These are phyloP conservation scores for Taphrina betulina DNA, from an alignment of 1,139 yeast species.

Conservation along the genomic window DNA sequence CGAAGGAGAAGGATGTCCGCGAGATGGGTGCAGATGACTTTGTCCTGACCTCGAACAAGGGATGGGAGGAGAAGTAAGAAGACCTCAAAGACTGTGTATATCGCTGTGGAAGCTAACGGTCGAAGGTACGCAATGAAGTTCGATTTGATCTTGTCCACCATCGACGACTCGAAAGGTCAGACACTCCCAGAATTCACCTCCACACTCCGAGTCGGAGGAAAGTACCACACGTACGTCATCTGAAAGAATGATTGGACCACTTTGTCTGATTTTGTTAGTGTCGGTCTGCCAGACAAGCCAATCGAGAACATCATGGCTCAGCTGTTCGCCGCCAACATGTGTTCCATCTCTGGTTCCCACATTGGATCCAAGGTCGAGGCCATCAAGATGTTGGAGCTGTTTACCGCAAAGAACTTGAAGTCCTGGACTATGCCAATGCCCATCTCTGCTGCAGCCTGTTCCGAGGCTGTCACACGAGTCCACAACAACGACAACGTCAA, in stretches of 20 bases:
- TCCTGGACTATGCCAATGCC: slow-evolving; percentile 39
- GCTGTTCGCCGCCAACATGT: slow-evolving; percentile 36
- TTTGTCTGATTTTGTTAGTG: too few relatives aligned
- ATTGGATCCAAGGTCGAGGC: slow-evolving; percentile 38
- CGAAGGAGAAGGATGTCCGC: slow-evolving; percentile 51
- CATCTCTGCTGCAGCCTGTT: slow-evolving; percentile 36
- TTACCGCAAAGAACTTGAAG: slow-evolving; percentile 36
- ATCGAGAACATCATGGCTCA: slow-evolving; percentile 36
- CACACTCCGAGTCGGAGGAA: slow-evolving; percentile 40
- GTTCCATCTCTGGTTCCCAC: slow-evolving; percentile 36
- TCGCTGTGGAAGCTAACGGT: too few relatives aligned
- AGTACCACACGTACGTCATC: slow-evolving; percentile 40
- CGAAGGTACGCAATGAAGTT: slow-evolving; percentile 37
- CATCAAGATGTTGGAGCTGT: slow-evolving; percentile 37
- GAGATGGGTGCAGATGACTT: slow-evolving; percentile 52
- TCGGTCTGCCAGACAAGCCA: slow-evolving; percentile 41
- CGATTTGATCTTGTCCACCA: slow-evolving; percentile 43
- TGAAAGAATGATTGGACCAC: too few relatives aligned
- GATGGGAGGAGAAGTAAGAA: slow-evolving; percentile 36
- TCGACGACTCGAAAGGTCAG: slow-evolving; percentile 40
- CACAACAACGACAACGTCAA: slow-evolving; percentile 55
- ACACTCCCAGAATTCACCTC: slow-evolving; percentile 40
- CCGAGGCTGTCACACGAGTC: slow-evolving; percentile 35
- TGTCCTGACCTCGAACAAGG: slow-evolving; percentile 47
- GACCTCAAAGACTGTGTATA: too few relatives aligned